Percentiles rank a stretch among this genome's conserved stretches.
Conservation (phyloP, 148 eudicot species). For the Spergularia marina region DNA sequence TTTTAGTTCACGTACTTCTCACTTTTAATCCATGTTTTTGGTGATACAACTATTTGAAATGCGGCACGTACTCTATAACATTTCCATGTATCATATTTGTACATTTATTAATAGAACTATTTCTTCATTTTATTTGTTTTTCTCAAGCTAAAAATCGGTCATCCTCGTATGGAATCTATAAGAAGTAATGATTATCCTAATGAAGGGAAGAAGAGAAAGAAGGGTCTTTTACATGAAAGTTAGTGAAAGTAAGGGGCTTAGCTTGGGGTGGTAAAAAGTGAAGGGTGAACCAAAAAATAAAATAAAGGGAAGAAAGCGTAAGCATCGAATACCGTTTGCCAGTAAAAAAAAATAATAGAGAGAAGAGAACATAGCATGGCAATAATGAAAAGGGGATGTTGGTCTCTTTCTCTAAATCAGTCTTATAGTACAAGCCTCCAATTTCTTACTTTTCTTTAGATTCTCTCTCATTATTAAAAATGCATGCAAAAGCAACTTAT, state of each 20-base stretch:
- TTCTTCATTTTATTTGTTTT: no score
- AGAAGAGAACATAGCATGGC: slow-evolving; percentile 13
- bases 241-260: slow-evolving; percentile 21
- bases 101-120: no score
- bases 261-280: slow-evolving; percentile 25
- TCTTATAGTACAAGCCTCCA: slow-evolving; percentile 70
- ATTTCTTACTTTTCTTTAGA: slow-evolving; percentile 49
- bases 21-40: no score
- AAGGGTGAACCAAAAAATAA: slow-evolving; percentile 12
- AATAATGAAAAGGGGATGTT: slow-evolving; percentile 30
- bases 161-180: slow-evolving; percentile 20
- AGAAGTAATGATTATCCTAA: background rate
- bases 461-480: slow-evolving; percentile 30
- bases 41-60: no score
- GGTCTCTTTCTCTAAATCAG: slow-evolving; percentile 52
- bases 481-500: slow-evolving; percentile 12
- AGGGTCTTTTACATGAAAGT: slow-evolving; percentile 29
- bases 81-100: no score
- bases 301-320: slow-evolving; percentile 15
- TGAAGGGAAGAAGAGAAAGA: background rate
- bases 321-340: slow-evolving; percentile 26
- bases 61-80: no score
- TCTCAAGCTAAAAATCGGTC: background rate
- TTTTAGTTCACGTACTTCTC: no score
- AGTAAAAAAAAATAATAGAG: background rate